These are phyloP conservation scores for Ophiocytium majus DNA, from an alignment of 352 stramenopile species.

Conservation along the genomic window DNA sequence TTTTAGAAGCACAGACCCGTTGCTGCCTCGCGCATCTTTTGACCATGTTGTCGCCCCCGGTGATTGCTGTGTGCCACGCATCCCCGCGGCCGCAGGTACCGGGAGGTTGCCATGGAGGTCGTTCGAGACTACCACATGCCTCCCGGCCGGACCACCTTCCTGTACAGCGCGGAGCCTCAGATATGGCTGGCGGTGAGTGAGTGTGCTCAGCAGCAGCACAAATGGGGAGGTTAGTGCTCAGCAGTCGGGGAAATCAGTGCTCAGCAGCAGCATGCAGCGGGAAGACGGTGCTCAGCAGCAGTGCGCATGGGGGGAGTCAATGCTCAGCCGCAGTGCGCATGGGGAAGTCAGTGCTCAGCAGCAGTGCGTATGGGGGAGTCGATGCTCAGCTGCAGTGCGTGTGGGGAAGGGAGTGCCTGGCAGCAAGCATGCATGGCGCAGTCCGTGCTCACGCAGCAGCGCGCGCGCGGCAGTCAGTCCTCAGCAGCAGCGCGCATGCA, in stretches of 20 bases:
- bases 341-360: too few species aligned
- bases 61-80: neutral
- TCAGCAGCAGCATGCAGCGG: neutral
- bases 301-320: neutral
- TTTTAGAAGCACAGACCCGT: too few species aligned
- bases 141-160: neutral
- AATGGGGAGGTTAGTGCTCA: neutral
- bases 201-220: neutral
- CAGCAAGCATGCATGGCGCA: too few species aligned
- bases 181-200: neutral
- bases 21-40: too few species aligned
- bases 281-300: neutral
- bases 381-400: too few species aligned
- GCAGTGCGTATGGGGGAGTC: neutral
- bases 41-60: too few species aligned
- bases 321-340: neutral
- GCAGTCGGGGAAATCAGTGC: neutral
- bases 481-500: too few species aligned
- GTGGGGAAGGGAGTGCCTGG: too few species aligned
- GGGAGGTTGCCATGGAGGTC: neutral
- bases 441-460: too few species aligned
- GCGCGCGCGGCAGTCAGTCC: too few species aligned
- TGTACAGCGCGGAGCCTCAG: neutral
- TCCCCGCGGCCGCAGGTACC: neutral
- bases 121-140: neutral